phyloP scores from a whole-genome alignment of 805 yeast species.

The Candida krabiensis region DNA sequence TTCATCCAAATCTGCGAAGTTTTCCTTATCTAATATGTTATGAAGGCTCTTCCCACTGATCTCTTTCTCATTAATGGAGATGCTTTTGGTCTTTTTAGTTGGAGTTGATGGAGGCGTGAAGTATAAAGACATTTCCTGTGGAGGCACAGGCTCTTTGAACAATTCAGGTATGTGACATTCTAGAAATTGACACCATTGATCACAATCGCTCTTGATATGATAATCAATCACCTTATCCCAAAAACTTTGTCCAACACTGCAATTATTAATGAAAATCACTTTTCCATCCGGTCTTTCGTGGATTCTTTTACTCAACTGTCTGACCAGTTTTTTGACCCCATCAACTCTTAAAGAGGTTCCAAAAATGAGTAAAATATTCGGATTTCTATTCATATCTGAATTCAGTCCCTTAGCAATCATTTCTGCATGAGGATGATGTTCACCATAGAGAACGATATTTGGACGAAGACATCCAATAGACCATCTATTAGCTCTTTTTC shows the following conservation, averaged over 20 bases:
- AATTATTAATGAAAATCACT: conserved; percentile 75
- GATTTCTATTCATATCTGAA: conserved; percentile 62
- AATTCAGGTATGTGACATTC: conserved; percentile 57
- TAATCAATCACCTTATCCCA: conserved; percentile 80
- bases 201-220: conserved; percentile 80
- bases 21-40: conserved; percentile 3
- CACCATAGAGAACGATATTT: conserved; percentile 89
- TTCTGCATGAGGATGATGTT: conserved; percentile 87
- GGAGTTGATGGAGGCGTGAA: conserved; percentile 27
- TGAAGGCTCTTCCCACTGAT: conserved; percentile 5
- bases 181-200: conserved; percentile 66
- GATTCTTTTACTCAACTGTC: conserved; percentile 62
- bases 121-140: conserved; percentile 18
- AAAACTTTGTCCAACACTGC: conserved; percentile 53
- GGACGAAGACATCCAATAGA: conserved; percentile 80
- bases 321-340: conserved; percentile 81
- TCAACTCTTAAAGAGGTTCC: conserved; percentile 92
- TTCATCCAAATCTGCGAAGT: conserved; percentile 3
- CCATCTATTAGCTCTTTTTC: conserved; percentile 75
- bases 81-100: conserved; percentile 4
- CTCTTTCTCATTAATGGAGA: conserved; percentile 1
- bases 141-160: conserved; percentile 40
- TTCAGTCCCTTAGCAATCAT: conserved; percentile 68
- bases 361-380: conserved; percentile 81
- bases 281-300: conserved; percentile 75